Percentiles rank a stretch among this genome's conserved stretches.
phyloP scores from a whole-genome alignment of 441 rosid genomes.

The Euphorbia celastroides region DNA sequence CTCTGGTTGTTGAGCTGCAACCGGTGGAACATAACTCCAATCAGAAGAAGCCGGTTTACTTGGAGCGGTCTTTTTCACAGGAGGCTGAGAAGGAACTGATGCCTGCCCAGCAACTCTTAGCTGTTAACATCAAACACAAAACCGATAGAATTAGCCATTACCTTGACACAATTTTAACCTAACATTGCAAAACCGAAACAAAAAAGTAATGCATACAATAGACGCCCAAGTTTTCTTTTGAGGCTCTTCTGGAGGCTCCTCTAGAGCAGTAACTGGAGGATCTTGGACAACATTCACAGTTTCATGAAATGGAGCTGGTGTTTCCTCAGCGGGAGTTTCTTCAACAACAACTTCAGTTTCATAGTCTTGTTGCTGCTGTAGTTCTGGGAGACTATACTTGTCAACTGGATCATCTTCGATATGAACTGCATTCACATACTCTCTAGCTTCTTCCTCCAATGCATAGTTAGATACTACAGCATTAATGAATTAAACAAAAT shows the following conservation, averaged over 20 bases:
- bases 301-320: conserved; percentile 31
- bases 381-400: conserved; percentile 41
- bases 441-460: conserved; percentile 45
- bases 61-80: conserved; percentile 28
- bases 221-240: conserved; percentile 67
- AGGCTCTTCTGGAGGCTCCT: conserved; percentile 51
- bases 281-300: conserved; percentile 36
- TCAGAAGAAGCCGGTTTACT: conserved; percentile 44
- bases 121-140: conserved; percentile 24
- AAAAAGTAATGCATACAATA: conserved; percentile 40
- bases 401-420: conserved; percentile 49
- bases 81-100: conserved; percentile 32
- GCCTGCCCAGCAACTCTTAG: conserved; percentile 47
- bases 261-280: conserved; percentile 33
- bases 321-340: conserved; percentile 35
- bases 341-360: conserved; percentile 37
- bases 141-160: neutral
- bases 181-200: neutral
- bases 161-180: conserved; percentile 4
- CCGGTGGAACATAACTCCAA: conserved; percentile 39
- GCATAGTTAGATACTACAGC: conserved; percentile 45
- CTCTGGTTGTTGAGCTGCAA: conserved; percentile 33
- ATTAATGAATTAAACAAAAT: conserved; percentile 11
- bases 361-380: conserved; percentile 35
- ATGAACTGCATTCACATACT: conserved; percentile 32